Evolutionary conservation across 495 filamentous ascomycete genomes (phyloP).

Genomic region (Achaetomiella virescens): DNA sequence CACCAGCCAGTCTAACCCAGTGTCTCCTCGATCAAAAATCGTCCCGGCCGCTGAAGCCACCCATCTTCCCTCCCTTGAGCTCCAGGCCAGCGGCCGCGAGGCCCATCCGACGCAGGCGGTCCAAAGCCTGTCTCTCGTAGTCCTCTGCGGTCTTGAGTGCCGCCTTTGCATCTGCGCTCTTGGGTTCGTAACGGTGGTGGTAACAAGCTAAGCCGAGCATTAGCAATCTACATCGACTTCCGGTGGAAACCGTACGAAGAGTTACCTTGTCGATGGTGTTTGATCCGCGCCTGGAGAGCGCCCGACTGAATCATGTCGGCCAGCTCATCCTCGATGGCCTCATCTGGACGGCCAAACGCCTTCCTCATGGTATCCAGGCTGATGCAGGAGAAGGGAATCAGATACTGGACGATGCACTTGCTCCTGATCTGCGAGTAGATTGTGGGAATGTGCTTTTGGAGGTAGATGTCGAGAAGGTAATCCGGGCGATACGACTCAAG

Average conservation of each 20-base stretch:
- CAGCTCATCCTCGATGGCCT: conserved; percentile 68
- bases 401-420: conserved; percentile 90
- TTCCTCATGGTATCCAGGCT: conserved; percentile 62
- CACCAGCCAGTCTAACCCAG: neutral
- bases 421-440: conserved; percentile 70
- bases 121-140: conserved; percentile 66
- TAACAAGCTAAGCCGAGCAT: conserved; percentile 49
- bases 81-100: conserved; percentile 70
- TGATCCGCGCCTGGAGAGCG: conserved; percentile 71
- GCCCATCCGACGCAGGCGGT: conserved; percentile 69
- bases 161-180: conserved; percentile 61
- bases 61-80: conserved; percentile 39
- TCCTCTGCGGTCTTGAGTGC: conserved; percentile 60
- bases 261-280: conserved; percentile 69
- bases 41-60: neutral
- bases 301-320: conserved; percentile 66
- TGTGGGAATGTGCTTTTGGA: conserved; percentile 65
- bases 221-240: neutral
- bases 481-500: conserved; percentile 76
- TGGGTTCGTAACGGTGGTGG: conserved; percentile 57
- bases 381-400: conserved; percentile 72
- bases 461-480: conserved; percentile 83
- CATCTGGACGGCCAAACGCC: conserved; percentile 52
- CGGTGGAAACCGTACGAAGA: neutral
- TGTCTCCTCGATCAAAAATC: conserved; percentile 10